phyloP scores from a whole-genome alignment of 2,329 filamentous ascomycete species.

The Cladosporium sphaerospermum region DNA sequence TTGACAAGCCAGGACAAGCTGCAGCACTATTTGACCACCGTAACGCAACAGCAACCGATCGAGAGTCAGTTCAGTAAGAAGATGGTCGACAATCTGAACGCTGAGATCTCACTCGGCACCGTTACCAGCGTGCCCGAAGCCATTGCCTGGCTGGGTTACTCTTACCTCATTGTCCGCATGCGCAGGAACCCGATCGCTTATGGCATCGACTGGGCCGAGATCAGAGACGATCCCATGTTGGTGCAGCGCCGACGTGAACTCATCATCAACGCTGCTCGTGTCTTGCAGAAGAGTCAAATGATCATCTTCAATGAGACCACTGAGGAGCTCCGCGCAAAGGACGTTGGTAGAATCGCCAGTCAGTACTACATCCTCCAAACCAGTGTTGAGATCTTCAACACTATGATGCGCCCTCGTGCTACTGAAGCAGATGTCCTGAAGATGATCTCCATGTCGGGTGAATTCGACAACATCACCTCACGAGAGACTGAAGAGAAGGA shows the following conservation, averaged over 20 bases:
- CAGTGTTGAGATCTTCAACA: slow-evolving; percentile 93
- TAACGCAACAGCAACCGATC: slow-evolving; percentile 94
- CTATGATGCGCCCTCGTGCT: slow-evolving; percentile 78
- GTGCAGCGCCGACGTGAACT: slow-evolving; percentile 80
- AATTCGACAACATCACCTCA: slow-evolving; percentile 95
- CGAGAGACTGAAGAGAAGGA: slow-evolving; percentile 87
- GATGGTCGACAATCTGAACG: slow-evolving; percentile 93
- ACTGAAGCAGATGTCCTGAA: slow-evolving; percentile 88
- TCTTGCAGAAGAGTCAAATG: slow-evolving; percentile 92
- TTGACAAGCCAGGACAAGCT: slow-evolving; percentile 94
- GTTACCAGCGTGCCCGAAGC: slow-evolving; percentile 92
- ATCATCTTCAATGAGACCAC: slow-evolving; percentile 96
- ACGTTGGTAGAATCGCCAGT: slow-evolving; percentile 92
- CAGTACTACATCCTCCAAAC: slow-evolving; percentile 94
- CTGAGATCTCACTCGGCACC: slow-evolving; percentile 86
- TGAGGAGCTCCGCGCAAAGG: slow-evolving; percentile 87
- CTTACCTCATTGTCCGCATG: slow-evolving; percentile 96
- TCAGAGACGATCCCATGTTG: slow-evolving; percentile 77
- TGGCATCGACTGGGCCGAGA: slow-evolving; percentile 91
- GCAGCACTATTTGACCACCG: slow-evolving; percentile 81
- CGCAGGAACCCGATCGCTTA: slow-evolving; percentile 84
- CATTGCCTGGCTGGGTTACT: slow-evolving; percentile 96
- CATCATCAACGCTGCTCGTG: slow-evolving; percentile 79
- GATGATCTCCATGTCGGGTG: slow-evolving; percentile 96
- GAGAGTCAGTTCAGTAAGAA: slow-evolving; percentile 94